Conservation (phyloP, 139 green algal genomes). For the Medakamo hakoo region DNA sequence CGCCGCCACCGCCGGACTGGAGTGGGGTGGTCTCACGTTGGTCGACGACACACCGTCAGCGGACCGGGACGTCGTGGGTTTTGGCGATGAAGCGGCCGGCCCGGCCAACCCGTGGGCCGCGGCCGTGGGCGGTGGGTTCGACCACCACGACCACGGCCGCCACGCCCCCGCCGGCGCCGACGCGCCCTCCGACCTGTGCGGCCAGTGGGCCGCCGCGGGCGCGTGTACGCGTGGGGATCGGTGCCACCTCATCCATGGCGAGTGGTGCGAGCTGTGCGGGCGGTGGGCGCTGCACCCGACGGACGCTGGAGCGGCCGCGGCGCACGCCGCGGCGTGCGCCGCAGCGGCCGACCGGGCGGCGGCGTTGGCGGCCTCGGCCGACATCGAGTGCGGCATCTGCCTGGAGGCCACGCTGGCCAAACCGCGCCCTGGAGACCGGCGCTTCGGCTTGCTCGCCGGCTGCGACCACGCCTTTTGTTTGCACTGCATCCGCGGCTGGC, state of each 20-base stretch:
- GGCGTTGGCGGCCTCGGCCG: conserved; percentile 16
- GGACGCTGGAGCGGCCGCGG: conserved; percentile 13
- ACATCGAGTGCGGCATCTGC: conserved; percentile 63
- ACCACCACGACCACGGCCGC: background rate
- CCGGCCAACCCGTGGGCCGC: too few species aligned
- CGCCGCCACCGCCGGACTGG: too few species aligned
- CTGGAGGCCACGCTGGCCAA: conserved; percentile 50
- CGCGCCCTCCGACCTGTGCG: conserved; percentile 24
- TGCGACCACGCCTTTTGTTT: conserved; percentile 78
- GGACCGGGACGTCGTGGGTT: too few species aligned
- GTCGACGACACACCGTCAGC: too few species aligned
- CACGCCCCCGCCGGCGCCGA: too few species aligned
- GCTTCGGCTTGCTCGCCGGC: conserved; percentile 64
- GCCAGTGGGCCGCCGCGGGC: conserved; percentile 23
- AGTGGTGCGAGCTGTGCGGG: conserved; percentile 33
- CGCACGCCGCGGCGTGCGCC: conserved; percentile 35
- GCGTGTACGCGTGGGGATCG: conserved; percentile 19
- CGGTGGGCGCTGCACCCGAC: conserved; percentile 37
- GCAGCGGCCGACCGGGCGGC: conserved; percentile 26
- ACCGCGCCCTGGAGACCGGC: conserved; percentile 14
- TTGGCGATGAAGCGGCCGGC: too few species aligned
- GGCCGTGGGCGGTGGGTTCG: background rate
- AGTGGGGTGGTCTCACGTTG: too few species aligned
- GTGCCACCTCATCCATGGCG: conserved; percentile 41
- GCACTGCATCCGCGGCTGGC: conserved; percentile 64